These are phyloP conservation scores for Rachicladosporium sp. DNA, from an alignment of 2,329 filamentous ascomycete species.

Conservation along the genomic window DNA sequence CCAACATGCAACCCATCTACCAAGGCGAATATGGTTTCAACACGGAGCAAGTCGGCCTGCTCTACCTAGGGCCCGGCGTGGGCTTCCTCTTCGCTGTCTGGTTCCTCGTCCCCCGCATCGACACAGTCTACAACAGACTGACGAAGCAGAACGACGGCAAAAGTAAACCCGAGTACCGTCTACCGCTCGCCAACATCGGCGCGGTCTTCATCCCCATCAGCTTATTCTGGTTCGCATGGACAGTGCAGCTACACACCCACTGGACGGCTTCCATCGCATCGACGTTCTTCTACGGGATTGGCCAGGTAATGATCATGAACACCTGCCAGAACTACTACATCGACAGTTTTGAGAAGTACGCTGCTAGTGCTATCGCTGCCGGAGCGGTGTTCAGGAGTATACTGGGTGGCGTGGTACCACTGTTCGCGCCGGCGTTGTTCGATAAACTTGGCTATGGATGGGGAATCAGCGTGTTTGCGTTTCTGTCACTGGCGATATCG, in stretches of 20 bases:
- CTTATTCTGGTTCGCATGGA: conserved; percentile 35
- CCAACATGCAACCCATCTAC: conserved; percentile 37
- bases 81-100: conserved; percentile 34
- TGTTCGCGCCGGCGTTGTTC: conserved; percentile 33
- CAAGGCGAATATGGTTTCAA: conserved; percentile 31
- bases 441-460: conserved; percentile 36
- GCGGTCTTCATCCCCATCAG: conserved; percentile 30
- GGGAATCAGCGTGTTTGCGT: conserved; percentile 38
- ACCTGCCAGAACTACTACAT: conserved; percentile 44
- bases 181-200: conserved; percentile 36
- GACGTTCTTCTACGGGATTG: conserved; percentile 39
- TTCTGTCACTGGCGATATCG: conserved; percentile 32
- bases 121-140: conserved; percentile 35
- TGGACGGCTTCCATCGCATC: conserved; percentile 31
- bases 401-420: conserved; percentile 35
- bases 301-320: conserved; percentile 42
- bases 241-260: conserved; percentile 28
- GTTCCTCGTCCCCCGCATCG: conserved; percentile 36
- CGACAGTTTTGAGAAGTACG: conserved; percentile 39
- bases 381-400: conserved; percentile 36
- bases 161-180: conserved; percentile 30
- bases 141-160: conserved; percentile 29
- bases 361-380: conserved; percentile 38
- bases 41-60: conserved; percentile 34
- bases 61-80: conserved; percentile 33